Evolutionary conservation across 2,329 filamentous ascomycete species (phyloP).

Genomic region (Moelleriella libera): DNA sequence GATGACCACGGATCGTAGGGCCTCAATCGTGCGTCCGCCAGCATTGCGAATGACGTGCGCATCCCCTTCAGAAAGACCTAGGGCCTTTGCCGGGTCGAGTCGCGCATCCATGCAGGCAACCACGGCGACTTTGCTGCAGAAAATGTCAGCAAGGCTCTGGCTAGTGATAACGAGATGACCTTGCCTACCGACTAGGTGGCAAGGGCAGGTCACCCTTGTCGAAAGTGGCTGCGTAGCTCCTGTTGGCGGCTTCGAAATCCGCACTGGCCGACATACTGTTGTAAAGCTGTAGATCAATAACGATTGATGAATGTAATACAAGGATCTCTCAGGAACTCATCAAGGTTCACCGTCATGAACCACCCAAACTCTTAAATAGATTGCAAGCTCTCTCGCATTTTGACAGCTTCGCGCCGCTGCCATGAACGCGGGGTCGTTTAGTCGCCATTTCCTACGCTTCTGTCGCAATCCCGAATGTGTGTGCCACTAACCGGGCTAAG

Average conservation of each 20-base stretch:
- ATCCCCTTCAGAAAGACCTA: slow-evolving; percentile 59
- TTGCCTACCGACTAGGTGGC: slow-evolving; percentile 40
- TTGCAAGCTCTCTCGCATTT: not conserved
- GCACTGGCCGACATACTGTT: slow-evolving; percentile 8
- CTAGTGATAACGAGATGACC: not conserved
- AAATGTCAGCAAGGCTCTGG: not conserved
- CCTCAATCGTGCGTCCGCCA: slow-evolving; percentile 52
- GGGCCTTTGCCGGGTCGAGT: slow-evolving; percentile 51
- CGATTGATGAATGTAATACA: not conserved
- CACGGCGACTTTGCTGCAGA: slow-evolving; percentile 17
- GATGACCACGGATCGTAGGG: slow-evolving; percentile 61
- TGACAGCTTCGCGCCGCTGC: not conserved
- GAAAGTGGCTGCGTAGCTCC: slow-evolving; percentile 49
- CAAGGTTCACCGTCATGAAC: not conserved
- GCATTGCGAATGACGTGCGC: slow-evolving; percentile 70
- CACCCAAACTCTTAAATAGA: not conserved
- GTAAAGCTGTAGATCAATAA: not conserved
- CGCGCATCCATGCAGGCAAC: slow-evolving; percentile 78
- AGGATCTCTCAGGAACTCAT: not conserved
- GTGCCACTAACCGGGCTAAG: not conserved
- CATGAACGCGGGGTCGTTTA: not conserved
- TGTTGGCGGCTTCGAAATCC: slow-evolving; percentile 19
- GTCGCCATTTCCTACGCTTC: not conserved
- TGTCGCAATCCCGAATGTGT: not conserved
- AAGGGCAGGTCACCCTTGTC: slow-evolving; percentile 52